Evolutionary conservation across 2,329 filamentous ascomycete genomes (phyloP).

Genomic region (Podosphaera xanthii): DNA sequence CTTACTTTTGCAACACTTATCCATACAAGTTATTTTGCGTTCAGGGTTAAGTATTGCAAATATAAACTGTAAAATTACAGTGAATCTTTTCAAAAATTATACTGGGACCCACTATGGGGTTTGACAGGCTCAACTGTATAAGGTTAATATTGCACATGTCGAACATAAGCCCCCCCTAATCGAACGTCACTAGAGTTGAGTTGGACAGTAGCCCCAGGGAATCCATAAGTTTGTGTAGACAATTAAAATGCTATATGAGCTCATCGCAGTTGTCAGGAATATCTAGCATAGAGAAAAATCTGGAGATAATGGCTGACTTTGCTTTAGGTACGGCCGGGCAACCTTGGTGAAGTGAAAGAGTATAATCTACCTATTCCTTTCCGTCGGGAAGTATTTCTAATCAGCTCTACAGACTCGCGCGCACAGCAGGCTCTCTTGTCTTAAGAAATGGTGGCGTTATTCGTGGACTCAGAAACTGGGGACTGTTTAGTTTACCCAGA

Average conservation of each 20-base stretch:
- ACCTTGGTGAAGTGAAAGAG: slow-evolving; percentile 84
- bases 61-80: no score
- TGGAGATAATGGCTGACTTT: slow-evolving; percentile 5
- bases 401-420: slow-evolving; percentile 45
- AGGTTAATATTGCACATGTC: no score
- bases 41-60: no score
- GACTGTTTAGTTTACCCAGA: slow-evolving; percentile 66
- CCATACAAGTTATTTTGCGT: no score
- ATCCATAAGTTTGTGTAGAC: background rate
- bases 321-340: slow-evolving; percentile 69
- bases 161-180: no score
- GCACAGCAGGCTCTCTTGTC: slow-evolving; percentile 61
- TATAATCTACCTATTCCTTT: slow-evolving; percentile 22
- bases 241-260: slow-evolving; percentile 72
- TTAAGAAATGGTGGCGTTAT: slow-evolving; percentile 71
- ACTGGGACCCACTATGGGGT: no score
- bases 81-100: no score
- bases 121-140: no score
- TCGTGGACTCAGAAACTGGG: slow-evolving; percentile 88
- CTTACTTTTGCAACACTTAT: no score
- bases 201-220: no score
- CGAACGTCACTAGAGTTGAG: no score
- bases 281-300: background rate
- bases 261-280: slow-evolving; percentile 69
- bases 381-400: slow-evolving; percentile 1